These are phyloP conservation scores for Epichloe coenophiala DNA, from an alignment of 2,329 filamentous ascomycete genomes.

Conservation along the genomic window DNA sequence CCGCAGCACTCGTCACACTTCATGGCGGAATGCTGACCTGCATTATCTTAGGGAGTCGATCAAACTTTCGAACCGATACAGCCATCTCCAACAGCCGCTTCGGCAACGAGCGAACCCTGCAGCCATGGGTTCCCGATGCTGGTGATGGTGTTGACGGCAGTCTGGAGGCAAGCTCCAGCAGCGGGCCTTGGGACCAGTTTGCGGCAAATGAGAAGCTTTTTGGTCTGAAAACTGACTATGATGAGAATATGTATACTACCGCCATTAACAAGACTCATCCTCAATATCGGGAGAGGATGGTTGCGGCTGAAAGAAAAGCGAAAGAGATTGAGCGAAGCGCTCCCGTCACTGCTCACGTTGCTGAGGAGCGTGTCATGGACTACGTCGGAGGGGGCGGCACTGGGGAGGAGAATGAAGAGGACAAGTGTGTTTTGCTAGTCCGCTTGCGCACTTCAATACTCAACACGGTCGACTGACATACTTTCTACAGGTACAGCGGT, in stretches of 20 bases:
- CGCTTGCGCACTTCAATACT: not conserved
- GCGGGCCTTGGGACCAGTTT: conserved; percentile 78
- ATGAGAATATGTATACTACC: conserved; percentile 92
- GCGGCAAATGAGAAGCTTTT: conserved; percentile 78
- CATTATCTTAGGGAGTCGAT: conserved; percentile 34
- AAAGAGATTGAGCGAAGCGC: conserved; percentile 74
- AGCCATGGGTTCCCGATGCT: conserved; percentile 66
- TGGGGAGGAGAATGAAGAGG: conserved; percentile 74
- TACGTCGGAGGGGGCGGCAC: conserved; percentile 48
- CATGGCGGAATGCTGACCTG: not conserved
- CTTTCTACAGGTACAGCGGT: conserved; percentile 61
- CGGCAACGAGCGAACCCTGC: conserved; percentile 59
- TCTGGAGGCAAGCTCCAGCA: conserved; percentile 45
- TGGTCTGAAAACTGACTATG: conserved; percentile 77
- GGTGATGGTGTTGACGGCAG: conserved; percentile 51
- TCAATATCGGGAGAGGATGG: conserved; percentile 63
- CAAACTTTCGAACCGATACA: conserved; percentile 70
- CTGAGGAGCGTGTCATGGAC: conserved; percentile 73
- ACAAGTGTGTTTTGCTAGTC: conserved; percentile 46
- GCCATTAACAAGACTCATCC: conserved; percentile 75
- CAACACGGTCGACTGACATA: conserved; percentile 8
- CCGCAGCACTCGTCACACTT: not conserved
- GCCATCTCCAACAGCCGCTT: conserved; percentile 69
- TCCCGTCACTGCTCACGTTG: conserved; percentile 67
- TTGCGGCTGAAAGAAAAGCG: conserved; percentile 69